phyloP scores from a whole-genome alignment of 2,329 filamentous ascomycete species.

The Trichoderma brevicompactum region DNA sequence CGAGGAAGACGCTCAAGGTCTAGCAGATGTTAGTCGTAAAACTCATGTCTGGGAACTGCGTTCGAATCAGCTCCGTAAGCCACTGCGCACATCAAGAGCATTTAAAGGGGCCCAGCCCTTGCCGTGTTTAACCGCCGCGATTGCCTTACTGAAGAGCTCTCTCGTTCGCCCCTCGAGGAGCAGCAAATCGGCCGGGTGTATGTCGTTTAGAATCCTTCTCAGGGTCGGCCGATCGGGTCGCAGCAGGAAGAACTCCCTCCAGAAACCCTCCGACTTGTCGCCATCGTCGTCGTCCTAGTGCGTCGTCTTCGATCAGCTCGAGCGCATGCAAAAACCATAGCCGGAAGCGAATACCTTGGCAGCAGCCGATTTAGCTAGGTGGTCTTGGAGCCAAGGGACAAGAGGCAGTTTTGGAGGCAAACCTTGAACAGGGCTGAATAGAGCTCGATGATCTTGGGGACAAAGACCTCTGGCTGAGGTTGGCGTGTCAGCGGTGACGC shows the following conservation, averaged over 20 bases:
- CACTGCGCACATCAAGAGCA: conserved; percentile 76
- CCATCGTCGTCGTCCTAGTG: conserved; percentile 64
- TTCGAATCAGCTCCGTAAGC: neutral
- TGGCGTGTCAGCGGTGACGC: conserved; percentile 92
- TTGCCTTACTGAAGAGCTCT: conserved; percentile 76
- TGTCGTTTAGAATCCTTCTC: conserved; percentile 67
- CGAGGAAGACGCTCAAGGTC: conserved; percentile 89
- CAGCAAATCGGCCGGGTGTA: conserved; percentile 75
- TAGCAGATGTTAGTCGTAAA: conserved; percentile 47
- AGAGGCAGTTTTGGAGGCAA: conserved; percentile 33
- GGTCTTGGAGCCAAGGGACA: conserved; percentile 16
- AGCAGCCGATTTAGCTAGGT: conserved; percentile 27
- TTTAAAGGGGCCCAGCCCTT: conserved; percentile 69
- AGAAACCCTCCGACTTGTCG: conserved; percentile 86
- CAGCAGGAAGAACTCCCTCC: conserved; percentile 93
- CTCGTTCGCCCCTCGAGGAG: conserved; percentile 77
- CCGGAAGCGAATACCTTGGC: conserved; percentile 37
- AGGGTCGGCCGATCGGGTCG: conserved; percentile 75
- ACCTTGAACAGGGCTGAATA: conserved; percentile 86
- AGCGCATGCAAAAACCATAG: conserved; percentile 28
- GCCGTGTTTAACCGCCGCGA: conserved; percentile 67
- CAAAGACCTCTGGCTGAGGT: conserved; percentile 84
- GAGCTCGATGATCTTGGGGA: conserved; percentile 89
- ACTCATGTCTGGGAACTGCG: conserved; percentile 39
- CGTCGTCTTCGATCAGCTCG: conserved; percentile 38